A percentile compares a stretch with the other conserved stretches of the same genome.
Evolutionary conservation across 2,329 filamentous ascomycete genomes (phyloP).

Genomic region (Penicillium hesseltinei): DNA sequence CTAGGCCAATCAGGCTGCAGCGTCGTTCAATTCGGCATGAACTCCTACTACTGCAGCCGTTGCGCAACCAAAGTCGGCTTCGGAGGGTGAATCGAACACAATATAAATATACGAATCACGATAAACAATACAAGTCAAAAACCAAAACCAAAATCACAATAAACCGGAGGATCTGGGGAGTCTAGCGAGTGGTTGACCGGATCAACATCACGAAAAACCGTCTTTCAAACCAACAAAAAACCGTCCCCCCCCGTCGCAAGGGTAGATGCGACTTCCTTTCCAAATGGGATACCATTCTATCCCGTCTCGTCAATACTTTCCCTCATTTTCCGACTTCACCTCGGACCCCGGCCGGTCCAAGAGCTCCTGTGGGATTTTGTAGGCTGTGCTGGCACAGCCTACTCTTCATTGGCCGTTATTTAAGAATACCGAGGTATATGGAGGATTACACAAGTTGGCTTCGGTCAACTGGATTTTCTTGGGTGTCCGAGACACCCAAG

Average conservation of each 20-base stretch:
- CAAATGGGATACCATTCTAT: neutral
- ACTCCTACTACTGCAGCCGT: constrained; percentile 50
- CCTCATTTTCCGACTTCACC: neutral
- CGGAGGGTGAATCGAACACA: constrained; percentile 32
- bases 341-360: neutral
- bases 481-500: neutral
- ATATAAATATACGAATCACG: neutral
- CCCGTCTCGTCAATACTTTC: neutral
- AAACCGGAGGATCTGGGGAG: neutral
- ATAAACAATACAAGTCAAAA: neutral
- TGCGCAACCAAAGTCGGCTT: constrained; percentile 48
- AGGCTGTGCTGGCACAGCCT: neutral
- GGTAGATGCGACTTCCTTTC: neutral
- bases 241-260: neutral
- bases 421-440: neutral
- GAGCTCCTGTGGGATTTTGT: neutral
- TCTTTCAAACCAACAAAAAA: neutral
- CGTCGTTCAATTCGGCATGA: constrained; percentile 48
- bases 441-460: neutral
- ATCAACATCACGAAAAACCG: neutral
- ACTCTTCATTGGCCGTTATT: neutral
- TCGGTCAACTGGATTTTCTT: neutral
- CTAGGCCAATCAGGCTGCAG: constrained; percentile 38
- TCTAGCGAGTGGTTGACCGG: neutral
- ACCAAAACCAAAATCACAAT: neutral